Percentiles rank a stretch among this genome's conserved stretches.
phyloP scores from a whole-genome alignment of 2,329 filamentous ascomycete species.

The Colletotrichum endophyticum region DNA sequence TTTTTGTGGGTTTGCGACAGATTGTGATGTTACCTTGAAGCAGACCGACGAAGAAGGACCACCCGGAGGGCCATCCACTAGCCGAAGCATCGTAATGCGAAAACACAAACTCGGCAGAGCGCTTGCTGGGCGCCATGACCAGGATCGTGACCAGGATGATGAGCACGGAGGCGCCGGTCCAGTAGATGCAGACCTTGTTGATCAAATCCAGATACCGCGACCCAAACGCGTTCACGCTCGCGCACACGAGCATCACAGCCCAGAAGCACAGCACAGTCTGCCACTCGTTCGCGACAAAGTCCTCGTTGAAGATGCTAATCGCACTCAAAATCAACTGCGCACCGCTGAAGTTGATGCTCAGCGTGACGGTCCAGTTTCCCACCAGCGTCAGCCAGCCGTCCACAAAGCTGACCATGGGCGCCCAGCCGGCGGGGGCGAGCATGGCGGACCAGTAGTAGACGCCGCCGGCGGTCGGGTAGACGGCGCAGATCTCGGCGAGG shows the following conservation, averaged over 20 bases:
- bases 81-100: constrained; percentile 68
- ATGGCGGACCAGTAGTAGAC: constrained; percentile 77
- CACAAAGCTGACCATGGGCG: constrained; percentile 71
- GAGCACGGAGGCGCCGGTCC: constrained; percentile 69
- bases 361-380: constrained; percentile 72
- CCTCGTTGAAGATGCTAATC: constrained; percentile 72
- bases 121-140: constrained; percentile 61
- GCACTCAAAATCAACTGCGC: constrained; percentile 64
- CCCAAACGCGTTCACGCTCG: constrained; percentile 68
- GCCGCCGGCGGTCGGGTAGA: constrained; percentile 71
- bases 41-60: constrained; percentile 76
- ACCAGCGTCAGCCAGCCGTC: constrained; percentile 76
- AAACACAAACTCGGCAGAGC: constrained; percentile 70
- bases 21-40: constrained; percentile 47
- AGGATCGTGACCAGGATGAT: constrained; percentile 56
- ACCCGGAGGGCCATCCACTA: constrained; percentile 71
- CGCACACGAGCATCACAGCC: constrained; percentile 71
- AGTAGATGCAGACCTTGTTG: constrained; percentile 76
- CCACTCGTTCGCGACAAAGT: constrained; percentile 70
- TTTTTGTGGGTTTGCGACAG: too few species aligned
- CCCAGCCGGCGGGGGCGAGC: constrained; percentile 68
- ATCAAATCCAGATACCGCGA: constrained; percentile 67
- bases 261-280: constrained; percentile 76
- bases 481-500: constrained; percentile 72
- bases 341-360: constrained; percentile 73